These are phyloP conservation scores for Pezicula radicicola DNA, from an alignment of 2,329 filamentous ascomycete species.

Conservation along the genomic window DNA sequence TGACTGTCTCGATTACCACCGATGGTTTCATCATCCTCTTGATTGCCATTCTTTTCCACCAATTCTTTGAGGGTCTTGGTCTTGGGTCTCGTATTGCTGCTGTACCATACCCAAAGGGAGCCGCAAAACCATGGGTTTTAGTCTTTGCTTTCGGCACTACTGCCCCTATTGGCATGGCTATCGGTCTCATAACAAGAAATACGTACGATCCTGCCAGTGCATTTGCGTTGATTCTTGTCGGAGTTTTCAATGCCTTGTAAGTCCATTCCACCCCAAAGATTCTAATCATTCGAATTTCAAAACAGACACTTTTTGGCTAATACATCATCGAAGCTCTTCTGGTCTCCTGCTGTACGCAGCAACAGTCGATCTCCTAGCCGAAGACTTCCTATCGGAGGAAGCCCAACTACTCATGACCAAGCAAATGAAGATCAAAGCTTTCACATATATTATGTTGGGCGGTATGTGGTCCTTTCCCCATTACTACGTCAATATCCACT, in stretches of 20 bases:
- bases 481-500: no score
- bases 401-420: constrained; percentile 49
- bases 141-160: constrained; percentile 35
- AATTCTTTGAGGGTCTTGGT: constrained; percentile 55
- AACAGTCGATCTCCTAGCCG: constrained; percentile 74
- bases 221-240: constrained; percentile 73
- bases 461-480: neutral
- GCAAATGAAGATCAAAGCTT: constrained; percentile 35
- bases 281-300: neutral
- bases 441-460: constrained; percentile 10
- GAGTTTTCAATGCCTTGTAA: constrained; percentile 76
- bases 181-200: constrained; percentile 70
- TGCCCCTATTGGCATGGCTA: constrained; percentile 76
- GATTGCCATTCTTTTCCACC: constrained; percentile 69
- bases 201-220: constrained; percentile 75
- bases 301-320: neutral
- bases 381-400: constrained; percentile 75
- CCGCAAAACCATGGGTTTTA: constrained; percentile 12
- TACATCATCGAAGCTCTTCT: constrained; percentile 43
- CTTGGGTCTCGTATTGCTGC: constrained; percentile 66
- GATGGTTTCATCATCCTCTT: constrained; percentile 63
- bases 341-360: constrained; percentile 77
- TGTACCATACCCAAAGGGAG: constrained; percentile 10
- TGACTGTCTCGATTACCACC: constrained; percentile 67
- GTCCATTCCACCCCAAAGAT: neutral